Evolutionary conservation across 2,329 filamentous ascomycete genomes (phyloP), one percentile per base, ranked within the genome.

Genomic region (Nemania sp.): DNA sequence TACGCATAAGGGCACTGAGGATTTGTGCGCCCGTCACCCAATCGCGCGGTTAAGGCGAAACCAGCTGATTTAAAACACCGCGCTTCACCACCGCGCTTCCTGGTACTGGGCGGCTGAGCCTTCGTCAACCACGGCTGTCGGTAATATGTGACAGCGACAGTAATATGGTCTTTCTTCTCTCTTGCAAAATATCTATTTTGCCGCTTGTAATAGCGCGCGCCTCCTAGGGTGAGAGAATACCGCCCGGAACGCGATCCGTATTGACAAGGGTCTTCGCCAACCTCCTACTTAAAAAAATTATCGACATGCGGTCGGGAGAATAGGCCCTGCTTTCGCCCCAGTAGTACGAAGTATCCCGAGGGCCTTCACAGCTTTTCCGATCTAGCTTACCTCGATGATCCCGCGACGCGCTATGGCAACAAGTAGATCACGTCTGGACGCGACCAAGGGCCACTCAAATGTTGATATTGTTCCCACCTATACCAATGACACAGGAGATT

Each of bases 21-120:
- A 14, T 34, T 17, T 34, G 20, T 39, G 47, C 20, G 20, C 51
- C 17, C 54, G 40, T 54, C 28, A 60, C 58, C 65, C 65, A 66
- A 67, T 67, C 66, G 58, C 37, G 61, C 46, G 45, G n/a, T 50
- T 58, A 47, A 49, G 66, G 66, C 65, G 64, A 61, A 55, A 55
- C 52, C 22, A 36, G 33, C 52, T 56, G 33, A 22, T 41, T 54
- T 41, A 40, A 41, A 49, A 40, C 49, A 56, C 49, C 49, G 53
- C 51, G 49, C 51, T 56, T 52, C 44, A 46, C 33, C 37, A 28
- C 40, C 14, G 39, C 52, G 52, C 45, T 39, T 28, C 37, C n/a
- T n/a, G n/a, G n/a, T n/a, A n/a, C n/a, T n/a, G n/a, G n/a, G n/a
- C n/a, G n/a, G n/a, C n/a, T n/a, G n/a, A n/a, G n/a, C n/a, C n/a